These are phyloP conservation scores for Acacia acuminata DNA, from an alignment of 306 rosid genomes.

Conservation along the genomic window DNA sequence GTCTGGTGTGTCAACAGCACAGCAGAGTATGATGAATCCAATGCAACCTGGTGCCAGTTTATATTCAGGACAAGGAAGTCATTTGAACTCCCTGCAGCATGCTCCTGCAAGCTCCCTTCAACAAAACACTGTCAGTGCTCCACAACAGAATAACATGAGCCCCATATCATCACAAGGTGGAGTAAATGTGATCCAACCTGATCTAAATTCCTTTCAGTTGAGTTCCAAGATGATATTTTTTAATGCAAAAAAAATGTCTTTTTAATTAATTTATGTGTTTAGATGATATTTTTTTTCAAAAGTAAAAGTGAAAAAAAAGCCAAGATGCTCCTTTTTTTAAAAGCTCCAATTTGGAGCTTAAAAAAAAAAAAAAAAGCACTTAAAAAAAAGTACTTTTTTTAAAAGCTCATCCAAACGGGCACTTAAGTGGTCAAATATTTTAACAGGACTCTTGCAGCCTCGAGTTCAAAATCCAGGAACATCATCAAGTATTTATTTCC, in stretches of 20 bases:
- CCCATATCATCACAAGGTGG: conserved; percentile 73
- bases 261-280: too few relatives aligned
- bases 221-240: too few relatives aligned
- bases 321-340: too few relatives aligned
- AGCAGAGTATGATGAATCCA: conserved; percentile 60
- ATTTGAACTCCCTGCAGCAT: conserved; percentile 63
- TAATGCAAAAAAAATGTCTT: too few relatives aligned
- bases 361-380: too few relatives aligned
- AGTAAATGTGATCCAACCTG: conserved; percentile 62
- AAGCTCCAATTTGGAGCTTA: too few relatives aligned
- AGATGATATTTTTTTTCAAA: too few relatives aligned
- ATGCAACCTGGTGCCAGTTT: conserved; percentile 64
- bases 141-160: conserved; percentile 60
- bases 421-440: conserved; percentile 69
- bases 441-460: too few relatives aligned
- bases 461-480: conserved; percentile 46
- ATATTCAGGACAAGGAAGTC: conserved; percentile 73
- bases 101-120: conserved; percentile 67
- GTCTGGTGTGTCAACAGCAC: conserved; percentile 60
- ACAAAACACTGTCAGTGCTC: conserved; percentile 65
- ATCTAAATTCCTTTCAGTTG: conserved; percentile 38
- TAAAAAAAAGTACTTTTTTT: too few relatives aligned
- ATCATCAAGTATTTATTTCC: conserved; percentile 70
- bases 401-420: too few relatives aligned
- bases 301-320: too few relatives aligned